Conservation (phyloP, 441 rosid genomes). For the Populus tomentosa region DNA sequence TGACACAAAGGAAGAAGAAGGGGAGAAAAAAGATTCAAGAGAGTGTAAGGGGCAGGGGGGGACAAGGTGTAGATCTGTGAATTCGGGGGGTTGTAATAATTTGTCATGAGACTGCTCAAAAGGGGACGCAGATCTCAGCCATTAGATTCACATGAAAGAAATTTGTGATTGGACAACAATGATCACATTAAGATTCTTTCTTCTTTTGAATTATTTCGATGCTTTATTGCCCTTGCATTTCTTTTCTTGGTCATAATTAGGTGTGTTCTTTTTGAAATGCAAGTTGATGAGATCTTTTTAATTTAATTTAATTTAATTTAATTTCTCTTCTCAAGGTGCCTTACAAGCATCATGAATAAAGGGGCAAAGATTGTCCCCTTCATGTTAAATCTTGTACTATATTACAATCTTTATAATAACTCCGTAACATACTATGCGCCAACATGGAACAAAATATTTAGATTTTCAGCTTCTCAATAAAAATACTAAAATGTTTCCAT, state of each 20-base stretch:
- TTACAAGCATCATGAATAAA: background rate
- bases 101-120: constrained; percentile 24
- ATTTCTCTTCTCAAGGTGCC: background rate
- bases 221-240: background rate
- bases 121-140: constrained; percentile 38
- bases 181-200: constrained; percentile 13
- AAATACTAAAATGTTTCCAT: no score
- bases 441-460: no score
- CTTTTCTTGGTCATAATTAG: background rate
- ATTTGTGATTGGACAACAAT: constrained; percentile 6
- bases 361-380: background rate
- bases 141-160: constrained; percentile 18
- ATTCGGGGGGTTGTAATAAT: constrained; percentile 24
- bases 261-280: background rate
- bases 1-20: constrained; percentile 4
- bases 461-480: no score
- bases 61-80: constrained; percentile 24
- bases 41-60: background rate
- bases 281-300: background rate
- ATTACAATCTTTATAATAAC: no score
- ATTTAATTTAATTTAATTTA: background rate
- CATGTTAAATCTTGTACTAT: no score
- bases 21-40: background rate
- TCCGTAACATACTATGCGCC: no score
- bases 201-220: background rate